phyloP scores from a whole-genome alignment of 129 eudicot genomes.

The Pulicaria dysenterica region DNA sequence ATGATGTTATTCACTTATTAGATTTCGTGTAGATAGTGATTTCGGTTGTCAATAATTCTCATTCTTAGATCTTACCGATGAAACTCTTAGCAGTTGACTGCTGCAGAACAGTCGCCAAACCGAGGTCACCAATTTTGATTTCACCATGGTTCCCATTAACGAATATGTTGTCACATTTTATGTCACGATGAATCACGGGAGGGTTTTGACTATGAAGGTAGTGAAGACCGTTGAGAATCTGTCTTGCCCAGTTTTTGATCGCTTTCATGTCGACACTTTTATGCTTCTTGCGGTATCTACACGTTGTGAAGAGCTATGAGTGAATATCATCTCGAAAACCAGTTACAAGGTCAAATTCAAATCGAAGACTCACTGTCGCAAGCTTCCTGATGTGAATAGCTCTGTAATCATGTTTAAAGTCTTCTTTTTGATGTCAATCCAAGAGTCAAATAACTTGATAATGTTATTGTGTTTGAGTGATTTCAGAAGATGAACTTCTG shows the following conservation, averaged over 20 bases:
- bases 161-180: constrained; percentile 91
- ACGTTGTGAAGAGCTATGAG: too few relatives aligned
- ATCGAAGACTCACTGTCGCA: constrained; percentile 60
- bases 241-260: constrained; percentile 87
- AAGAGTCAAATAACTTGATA: constrained; percentile 65
- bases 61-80: constrained; percentile 51
- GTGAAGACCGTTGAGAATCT: constrained; percentile 70
- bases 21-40: too few relatives aligned
- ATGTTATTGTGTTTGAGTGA: constrained; percentile 70
- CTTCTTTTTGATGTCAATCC: constrained; percentile 76
- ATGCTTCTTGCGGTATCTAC: constrained; percentile 79
- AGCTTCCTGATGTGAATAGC: constrained; percentile 87
- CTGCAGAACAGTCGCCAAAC: constrained; percentile 74
- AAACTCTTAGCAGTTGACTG: constrained; percentile 79
- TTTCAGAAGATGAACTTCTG: constrained; percentile 80
- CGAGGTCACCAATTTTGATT: constrained; percentile 86
- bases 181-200: constrained; percentile 75
- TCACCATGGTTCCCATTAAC: constrained; percentile 93
- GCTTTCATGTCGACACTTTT: constrained; percentile 77
- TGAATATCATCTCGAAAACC: not conserved
- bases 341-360: not conserved
- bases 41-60: not conserved
- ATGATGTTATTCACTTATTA: not conserved
- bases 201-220: constrained; percentile 86
- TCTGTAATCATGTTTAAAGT: constrained; percentile 87